These are phyloP conservation scores for Lecanicillium sp. DNA, from an alignment of 2,329 filamentous ascomycete species.

Conservation along the genomic window DNA sequence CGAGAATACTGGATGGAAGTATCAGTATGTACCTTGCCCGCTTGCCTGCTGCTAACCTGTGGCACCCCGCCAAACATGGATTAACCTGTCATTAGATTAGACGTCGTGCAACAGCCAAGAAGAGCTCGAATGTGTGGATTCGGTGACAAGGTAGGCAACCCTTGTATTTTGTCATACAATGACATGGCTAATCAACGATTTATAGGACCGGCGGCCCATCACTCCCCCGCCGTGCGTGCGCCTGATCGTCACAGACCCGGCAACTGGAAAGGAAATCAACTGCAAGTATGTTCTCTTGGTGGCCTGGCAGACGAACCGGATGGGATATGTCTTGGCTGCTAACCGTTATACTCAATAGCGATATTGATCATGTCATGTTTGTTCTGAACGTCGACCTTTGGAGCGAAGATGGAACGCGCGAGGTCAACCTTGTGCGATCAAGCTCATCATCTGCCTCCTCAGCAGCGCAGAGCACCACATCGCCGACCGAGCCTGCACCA, in stretches of 20 bases:
- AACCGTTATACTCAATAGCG: constrained; percentile 14
- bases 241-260: constrained; percentile 67
- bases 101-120: constrained; percentile 83
- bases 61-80: not conserved
- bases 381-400: constrained; percentile 62
- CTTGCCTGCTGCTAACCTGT: too few species aligned
- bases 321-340: constrained; percentile 22
- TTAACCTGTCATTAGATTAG: constrained; percentile 57
- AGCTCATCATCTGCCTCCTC: constrained; percentile 49
- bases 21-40: constrained; percentile 26
- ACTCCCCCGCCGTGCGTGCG: constrained; percentile 90
- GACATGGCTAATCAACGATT: not conserved
- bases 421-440: constrained; percentile 59
- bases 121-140: constrained; percentile 98
- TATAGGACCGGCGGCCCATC: constrained; percentile 84
- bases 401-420: constrained; percentile 56
- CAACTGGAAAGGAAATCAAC: constrained; percentile 73
- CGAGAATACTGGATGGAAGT: constrained; percentile 24
- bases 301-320: constrained; percentile 10
- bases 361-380: constrained; percentile 32
- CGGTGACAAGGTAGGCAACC: constrained; percentile 74
- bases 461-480: not conserved
- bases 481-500: not conserved
- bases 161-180: not conserved
- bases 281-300: constrained; percentile 55